Evolutionary conservation across 805 yeast species (phyloP), one percentile per base, ranked within the genome.

Genomic region (Kuraishia floccosa): DNA sequence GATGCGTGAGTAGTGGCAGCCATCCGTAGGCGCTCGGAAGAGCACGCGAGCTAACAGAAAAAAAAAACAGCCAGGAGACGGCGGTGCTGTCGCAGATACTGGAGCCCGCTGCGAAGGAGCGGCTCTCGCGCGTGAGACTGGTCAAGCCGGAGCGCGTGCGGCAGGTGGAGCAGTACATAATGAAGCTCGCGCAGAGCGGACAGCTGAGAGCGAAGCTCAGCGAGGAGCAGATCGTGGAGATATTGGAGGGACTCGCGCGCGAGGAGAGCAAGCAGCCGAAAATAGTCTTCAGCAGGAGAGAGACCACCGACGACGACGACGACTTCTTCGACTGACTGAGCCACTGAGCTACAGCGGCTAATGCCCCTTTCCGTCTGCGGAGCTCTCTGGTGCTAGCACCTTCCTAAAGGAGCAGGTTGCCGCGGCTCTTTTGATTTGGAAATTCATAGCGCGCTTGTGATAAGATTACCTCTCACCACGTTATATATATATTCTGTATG

Each of bases 141-240:
- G 98, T 89, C 27, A 73, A 87, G 47, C 93, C 93, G 3, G 97
- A 91, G 32, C 65, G 96, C 34, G 97, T 94, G 1, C 68, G 70
- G 31, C 82, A 86, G 3, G 96, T 86, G 10, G 96, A 89, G 45
- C 75, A 77, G 38, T 74, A 89, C 43, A 58, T 89, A 27, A 56
- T 80, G 17, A 72, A 76, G 42, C 56, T 89, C 50, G 81, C 76
- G 6, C 72, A 75, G 37, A 66, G 80, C 40, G 96, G 96, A 2
- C 84, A 80, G 36, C 58, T 89, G 22, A 61, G 71, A 32, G 66
- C 75, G 37, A 83, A 84, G 49, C 61, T 89, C n/a, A 62, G 67
- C 6, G 97, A 91, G 50, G 65, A 69, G 21, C 95, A 86, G 39
- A 68, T 89, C 32, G 94, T 86, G 19, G 77, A 74, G 41, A 72